Evolutionary conservation across 257 asterid species (phyloP), one percentile per base, ranked within the genome.

Genomic region (Verbena officinalis): DNA sequence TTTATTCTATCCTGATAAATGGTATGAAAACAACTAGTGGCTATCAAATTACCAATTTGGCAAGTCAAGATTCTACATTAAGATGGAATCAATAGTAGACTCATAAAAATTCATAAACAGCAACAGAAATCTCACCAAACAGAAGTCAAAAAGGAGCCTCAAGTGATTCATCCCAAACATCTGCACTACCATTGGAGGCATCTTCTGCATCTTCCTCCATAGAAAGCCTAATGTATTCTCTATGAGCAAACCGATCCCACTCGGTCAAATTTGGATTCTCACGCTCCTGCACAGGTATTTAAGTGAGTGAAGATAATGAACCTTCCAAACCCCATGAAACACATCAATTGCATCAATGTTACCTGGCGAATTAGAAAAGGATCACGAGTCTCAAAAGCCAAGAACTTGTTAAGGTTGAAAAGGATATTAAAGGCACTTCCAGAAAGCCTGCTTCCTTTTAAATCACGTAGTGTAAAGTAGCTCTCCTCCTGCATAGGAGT

Each of bases 181-280:
- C 99, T 45, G 96, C 96, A 86, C 99, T 94, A 70, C 99, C 99
- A 72, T 90, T 90, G 36, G 99, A 94, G 68, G 97, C 99, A 75
- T 94, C 97, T 68, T 94, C 99, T 44, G 96, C 96, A 77, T 94
- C 99, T 81, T 94, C 99, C 85, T 94, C 99, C 99, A 94, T 94
- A 8, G 99, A 94, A 34, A 94, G 97, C 86, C 99, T 84, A 66
- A 94, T 90, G 78, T 94, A 94, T 78, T 94, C 99, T 77, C 99
- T 80, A 75, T 90, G 99, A 0, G 99, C 97, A 72, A 94, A 94
- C 64, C 96, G 97, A 74, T 94, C 99, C 99, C 99, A 94, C 77
- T 94, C 99, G 7, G 97, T 90, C 87, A 94, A 77, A 72, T 71
- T 87, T 55, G 99, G 99, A 78, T 94, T 94, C 81, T 94, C 99